Base-by-base conservation (phyloP, 2,329 filamentous ascomycete genomes). In the Venturia aucupariae region DNA sequence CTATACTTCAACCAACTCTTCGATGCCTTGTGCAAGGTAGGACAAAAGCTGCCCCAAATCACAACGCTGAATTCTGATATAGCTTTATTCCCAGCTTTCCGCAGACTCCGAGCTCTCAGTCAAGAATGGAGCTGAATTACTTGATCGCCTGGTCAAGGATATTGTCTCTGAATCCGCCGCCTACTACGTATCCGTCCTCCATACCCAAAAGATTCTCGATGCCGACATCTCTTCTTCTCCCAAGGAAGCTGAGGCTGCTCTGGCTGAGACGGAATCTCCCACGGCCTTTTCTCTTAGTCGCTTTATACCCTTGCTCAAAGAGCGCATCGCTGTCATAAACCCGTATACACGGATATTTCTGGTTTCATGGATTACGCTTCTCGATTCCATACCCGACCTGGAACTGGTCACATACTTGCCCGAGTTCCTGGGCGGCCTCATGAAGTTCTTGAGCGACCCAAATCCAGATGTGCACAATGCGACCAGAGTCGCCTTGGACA, bases 1-100 rank as follows among this genome's bases (percentile, higher is more conserved):
- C 85, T 95, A 48, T 99, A 96, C 80, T 99, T 99, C 77, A 99
- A 99, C 77, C 90, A 95, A 71, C 94, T 99, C 68, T 99, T 99
- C 73, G 94, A 99, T 78, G 92, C 94, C 27, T 80, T 99, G 64
- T 96, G 92, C 80, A 97, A 97, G 84, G 92, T 95, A 65, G 27
- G 54, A 46, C 22, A 30, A 60, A 60, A 6, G 17, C 19, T 17
- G 61, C 44, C 19, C 19, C 10, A 19, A 59, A 27, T 17, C 38
- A 60, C 38, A n/a, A 42, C 15, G 35, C 59, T 41, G 41, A 39
- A 27, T 15, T 19, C 54, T 62, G 19, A 60, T n/a, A 15, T 22
- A 59, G 55, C 35, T 38, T 38, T 30, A 54, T 19, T 35, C 62
- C 11, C 35, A 96, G 92, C 85, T 99, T 70, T 92, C 93, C 19